phyloP scores from a whole-genome alignment of 345 rosid genomes.

The Anastatica hierochuntica region DNA sequence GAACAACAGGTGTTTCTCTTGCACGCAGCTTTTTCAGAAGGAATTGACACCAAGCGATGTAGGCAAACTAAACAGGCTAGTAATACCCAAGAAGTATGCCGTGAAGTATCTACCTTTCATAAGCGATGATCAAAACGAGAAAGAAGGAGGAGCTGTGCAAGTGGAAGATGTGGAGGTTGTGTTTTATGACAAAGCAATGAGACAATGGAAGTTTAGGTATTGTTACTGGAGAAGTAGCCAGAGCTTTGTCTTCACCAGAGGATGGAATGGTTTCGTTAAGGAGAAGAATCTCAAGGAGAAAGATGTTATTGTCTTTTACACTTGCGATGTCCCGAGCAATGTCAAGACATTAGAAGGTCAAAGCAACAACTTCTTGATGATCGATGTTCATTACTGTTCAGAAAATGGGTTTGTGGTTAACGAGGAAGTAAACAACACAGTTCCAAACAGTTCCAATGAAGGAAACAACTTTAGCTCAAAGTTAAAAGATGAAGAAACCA shows the following conservation, averaged over 20 bases:
- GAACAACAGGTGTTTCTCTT: conserved; percentile 3
- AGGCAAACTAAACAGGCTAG: conserved; percentile 78
- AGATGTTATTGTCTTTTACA: conserved; percentile 41
- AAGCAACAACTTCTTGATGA: conserved; percentile 28
- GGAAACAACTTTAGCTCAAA: conserved; percentile 16
- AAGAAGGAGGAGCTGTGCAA: neutral
- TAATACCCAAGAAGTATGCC: conserved; percentile 68
- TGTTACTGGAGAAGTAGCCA: conserved; percentile 92
- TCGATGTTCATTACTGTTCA: conserved; percentile 27
- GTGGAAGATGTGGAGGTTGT: conserved; percentile 33
- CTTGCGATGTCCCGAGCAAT: conserved; percentile 24
- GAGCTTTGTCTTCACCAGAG: conserved; percentile 79
- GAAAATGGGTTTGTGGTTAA: neutral
- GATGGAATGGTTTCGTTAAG: conserved; percentile 72
- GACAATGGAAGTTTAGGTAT: conserved; percentile 65
- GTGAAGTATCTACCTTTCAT: conserved; percentile 44
- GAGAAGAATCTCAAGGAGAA: conserved; percentile 48
- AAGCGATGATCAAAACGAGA: conserved; percentile 4
- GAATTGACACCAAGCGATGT: conserved; percentile 84
- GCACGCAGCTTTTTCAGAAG: conserved; percentile 50
- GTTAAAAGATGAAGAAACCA: conserved; percentile 26
- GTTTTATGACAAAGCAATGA: conserved; percentile 60
- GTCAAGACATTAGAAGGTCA: conserved; percentile 13
- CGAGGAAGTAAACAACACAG: conserved; percentile 6
- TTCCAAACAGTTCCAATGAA: neutral